phyloP scores from a whole-genome alignment of 2,329 filamentous ascomycete species.

The Onygenales sp. region DNA sequence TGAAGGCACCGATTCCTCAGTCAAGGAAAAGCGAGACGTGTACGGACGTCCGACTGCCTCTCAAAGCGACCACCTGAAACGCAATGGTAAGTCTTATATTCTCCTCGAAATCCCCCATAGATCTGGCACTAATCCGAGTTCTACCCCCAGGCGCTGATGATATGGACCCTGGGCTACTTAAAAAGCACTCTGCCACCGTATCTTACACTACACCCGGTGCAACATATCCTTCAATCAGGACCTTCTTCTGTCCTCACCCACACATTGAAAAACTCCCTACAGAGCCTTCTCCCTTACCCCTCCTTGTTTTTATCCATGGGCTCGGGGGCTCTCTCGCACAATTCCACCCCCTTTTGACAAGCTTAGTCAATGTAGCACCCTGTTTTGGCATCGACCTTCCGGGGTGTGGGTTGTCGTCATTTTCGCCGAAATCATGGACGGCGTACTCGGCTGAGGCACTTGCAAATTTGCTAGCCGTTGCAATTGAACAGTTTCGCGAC shows the following conservation, averaged over 20 bases:
- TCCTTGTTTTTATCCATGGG: constrained; percentile 87
- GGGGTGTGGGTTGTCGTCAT: constrained; percentile 75
- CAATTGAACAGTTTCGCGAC: constrained; percentile 66
- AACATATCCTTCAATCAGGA: constrained; percentile 66
- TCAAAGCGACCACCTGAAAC: constrained; percentile 1
- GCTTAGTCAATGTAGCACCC: constrained; percentile 70
- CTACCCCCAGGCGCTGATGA: constrained; percentile 8
- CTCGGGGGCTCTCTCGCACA: constrained; percentile 87
- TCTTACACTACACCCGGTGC: constrained; percentile 62
- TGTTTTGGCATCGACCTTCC: constrained; percentile 85
- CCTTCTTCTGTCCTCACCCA: constrained; percentile 74
- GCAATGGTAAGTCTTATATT: not conserved
- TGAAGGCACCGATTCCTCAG: not conserved
- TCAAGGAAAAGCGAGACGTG: not conserved
- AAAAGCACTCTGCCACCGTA: constrained; percentile 61
- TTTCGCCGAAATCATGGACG: constrained; percentile 59
- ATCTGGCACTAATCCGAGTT: not conserved
- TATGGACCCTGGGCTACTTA: constrained; percentile 71
- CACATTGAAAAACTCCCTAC: constrained; percentile 73
- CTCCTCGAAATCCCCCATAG: not conserved
- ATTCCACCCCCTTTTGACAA: constrained; percentile 71
- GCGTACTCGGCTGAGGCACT: constrained; percentile 74
- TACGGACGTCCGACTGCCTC: not conserved
- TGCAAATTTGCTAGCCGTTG: constrained; percentile 60
- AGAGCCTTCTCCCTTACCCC: constrained; percentile 62